Percentiles rank a stretch among this genome's conserved stretches.
phyloP scores from a whole-genome alignment of 768 basidiomycete species.

The Tylopilus intermedius region DNA sequence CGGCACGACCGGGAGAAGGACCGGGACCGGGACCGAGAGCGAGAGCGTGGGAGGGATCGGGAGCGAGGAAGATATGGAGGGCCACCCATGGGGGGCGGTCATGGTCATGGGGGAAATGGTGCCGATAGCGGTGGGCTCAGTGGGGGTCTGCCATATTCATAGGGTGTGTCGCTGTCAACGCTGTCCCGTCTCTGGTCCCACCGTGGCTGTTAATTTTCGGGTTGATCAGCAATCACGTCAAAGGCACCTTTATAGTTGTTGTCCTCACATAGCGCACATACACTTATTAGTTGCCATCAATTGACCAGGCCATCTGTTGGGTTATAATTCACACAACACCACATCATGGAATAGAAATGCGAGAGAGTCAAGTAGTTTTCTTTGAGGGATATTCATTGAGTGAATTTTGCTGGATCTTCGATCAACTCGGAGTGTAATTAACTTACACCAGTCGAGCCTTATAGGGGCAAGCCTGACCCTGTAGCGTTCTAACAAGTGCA shows the following conservation, averaged over 20 bases:
- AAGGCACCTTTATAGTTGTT: slow-evolving; percentile 1
- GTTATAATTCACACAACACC: too few species aligned
- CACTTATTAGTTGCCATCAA: slow-evolving; percentile 6
- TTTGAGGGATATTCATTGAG: too few species aligned
- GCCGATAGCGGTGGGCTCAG: slow-evolving; percentile 10
- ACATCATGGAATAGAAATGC: too few species aligned
- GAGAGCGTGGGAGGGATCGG: slow-evolving; percentile 15
- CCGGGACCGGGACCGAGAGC: neutral
- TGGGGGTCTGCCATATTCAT: slow-evolving; percentile 30
- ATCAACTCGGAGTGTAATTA: too few species aligned
- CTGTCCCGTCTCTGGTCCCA: neutral
- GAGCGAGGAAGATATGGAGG: slow-evolving; percentile 19
- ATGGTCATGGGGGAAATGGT: slow-evolving; percentile 4
- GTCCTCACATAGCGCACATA: slow-evolving; percentile 17
- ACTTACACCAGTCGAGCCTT: too few species aligned
- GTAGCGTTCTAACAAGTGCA: too few species aligned
- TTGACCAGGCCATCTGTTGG: too few species aligned
- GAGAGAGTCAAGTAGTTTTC: too few species aligned
- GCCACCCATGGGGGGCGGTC: slow-evolving; percentile 2
- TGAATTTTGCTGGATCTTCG: too few species aligned
- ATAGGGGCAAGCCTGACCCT: too few species aligned
- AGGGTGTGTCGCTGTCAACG: slow-evolving; percentile 1
- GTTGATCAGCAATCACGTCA: slow-evolving; percentile 6
- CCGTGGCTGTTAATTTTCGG: neutral
- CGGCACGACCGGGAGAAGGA: slow-evolving; percentile 20